A percentile compares a stretch with the other conserved stretches of the same genome.
Conservation (phyloP, 768 basidiomycete genomes). For the Symmetrospora coprosmae region DNA sequence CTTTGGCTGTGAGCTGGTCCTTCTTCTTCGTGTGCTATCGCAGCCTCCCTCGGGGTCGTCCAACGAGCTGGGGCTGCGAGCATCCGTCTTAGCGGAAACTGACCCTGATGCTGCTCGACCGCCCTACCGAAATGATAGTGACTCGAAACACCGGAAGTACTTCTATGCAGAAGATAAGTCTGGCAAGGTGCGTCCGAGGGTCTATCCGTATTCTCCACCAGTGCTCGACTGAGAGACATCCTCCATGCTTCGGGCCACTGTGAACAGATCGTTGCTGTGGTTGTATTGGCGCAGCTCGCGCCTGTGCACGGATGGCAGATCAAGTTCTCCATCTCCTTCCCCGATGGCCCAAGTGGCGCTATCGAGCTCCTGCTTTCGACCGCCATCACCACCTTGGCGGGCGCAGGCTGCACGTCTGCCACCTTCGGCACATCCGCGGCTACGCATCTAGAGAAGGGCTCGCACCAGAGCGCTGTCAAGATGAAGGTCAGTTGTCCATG, state of each 20-base stretch:
- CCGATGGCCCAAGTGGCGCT: constrained; percentile 40
- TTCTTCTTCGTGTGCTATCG: not conserved
- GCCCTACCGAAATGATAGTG: constrained; percentile 50
- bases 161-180: constrained; percentile 45
- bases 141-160: constrained; percentile 47
- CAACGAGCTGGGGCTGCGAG: no score
- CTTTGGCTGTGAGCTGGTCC: not conserved
- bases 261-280: constrained; percentile 37
- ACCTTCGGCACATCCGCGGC: constrained; percentile 40
- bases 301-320: constrained; percentile 41
- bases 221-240: not conserved
- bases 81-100: not conserved
- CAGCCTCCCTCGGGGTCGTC: not conserved
- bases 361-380: constrained; percentile 40
- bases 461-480: constrained; percentile 36
- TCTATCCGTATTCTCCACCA: not conserved
- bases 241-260: not conserved
- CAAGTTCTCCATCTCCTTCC: constrained; percentile 44
- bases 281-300: constrained; percentile 41
- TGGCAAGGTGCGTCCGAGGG: constrained; percentile 34
- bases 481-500: no score
- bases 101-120: constrained; percentile 35
- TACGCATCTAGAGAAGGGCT: constrained; percentile 34
- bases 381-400: constrained; percentile 39
- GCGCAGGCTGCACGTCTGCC: constrained; percentile 38